phyloP scores from a whole-genome alignment of 2,329 filamentous ascomycete species.

The Pezicula neosporulosa region DNA sequence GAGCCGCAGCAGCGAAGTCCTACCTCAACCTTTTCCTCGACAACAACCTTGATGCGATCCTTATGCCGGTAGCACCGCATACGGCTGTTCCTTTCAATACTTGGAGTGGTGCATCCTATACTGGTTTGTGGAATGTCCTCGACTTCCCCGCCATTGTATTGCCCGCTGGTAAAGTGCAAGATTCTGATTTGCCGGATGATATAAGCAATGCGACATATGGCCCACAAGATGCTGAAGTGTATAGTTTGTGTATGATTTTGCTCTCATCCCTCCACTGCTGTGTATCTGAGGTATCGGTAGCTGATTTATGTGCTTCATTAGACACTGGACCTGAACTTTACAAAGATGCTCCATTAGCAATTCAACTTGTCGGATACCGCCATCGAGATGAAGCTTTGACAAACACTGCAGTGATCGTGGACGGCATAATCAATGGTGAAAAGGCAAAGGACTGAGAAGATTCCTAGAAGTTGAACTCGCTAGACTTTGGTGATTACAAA shows the following conservation, averaged over 20 bases:
- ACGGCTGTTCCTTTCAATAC: constrained; percentile 41
- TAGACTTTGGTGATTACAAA: no score
- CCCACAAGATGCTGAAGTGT: constrained; percentile 15
- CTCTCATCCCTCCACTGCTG: neutral
- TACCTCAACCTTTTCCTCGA: constrained; percentile 23
- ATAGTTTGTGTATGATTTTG: constrained; percentile 21
- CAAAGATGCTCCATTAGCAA: constrained; percentile 21
- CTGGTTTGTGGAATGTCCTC: constrained; percentile 52
- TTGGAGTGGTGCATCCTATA: constrained; percentile 49
- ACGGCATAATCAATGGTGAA: constrained; percentile 3
- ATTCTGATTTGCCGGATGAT: constrained; percentile 22
- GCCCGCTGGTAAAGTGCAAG: constrained; percentile 35
- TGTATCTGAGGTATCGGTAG: constrained; percentile 1
- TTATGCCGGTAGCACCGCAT: constrained; percentile 48
- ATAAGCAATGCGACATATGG: constrained; percentile 23
- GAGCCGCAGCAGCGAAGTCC: constrained; percentile 19
- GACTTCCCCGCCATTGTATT: constrained; percentile 52
- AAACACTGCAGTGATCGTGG: constrained; percentile 21
- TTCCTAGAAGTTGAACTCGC: no score
- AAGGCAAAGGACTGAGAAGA: no score
- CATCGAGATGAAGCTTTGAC: constrained; percentile 26
- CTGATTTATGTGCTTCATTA: constrained; percentile 13
- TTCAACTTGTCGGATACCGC: constrained; percentile 30
- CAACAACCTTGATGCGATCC: constrained; percentile 42
- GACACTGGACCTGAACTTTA: constrained; percentile 28